A percentile compares a stretch with the other conserved stretches of the same genome.
Conservation (phyloP, 495 filamentous ascomycete genomes). For the Podospora anserina region DNA sequence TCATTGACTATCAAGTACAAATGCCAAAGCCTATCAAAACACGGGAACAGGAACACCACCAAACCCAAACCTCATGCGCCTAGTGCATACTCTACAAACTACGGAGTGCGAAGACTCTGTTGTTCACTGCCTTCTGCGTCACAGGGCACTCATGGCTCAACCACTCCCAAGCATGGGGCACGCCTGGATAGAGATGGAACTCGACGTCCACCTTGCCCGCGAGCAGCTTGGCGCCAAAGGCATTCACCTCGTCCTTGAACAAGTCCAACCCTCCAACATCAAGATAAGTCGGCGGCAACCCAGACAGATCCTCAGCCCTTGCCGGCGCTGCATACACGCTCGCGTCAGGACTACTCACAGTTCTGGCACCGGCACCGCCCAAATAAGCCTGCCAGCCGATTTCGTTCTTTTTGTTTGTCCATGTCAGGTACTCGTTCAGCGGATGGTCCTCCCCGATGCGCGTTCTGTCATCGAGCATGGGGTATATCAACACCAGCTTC, state of each 20-base stretch:
- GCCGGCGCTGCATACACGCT: conserved; percentile 41
- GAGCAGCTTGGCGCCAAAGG: conserved; percentile 39
- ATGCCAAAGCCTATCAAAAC: neutral
- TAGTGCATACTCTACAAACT: conserved; percentile 13
- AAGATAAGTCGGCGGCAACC: conserved; percentile 38
- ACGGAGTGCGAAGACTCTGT: conserved; percentile 17
- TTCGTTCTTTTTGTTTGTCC: conserved; percentile 34
- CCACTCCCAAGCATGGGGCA: conserved; percentile 47
- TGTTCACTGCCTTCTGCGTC: conserved; percentile 19
- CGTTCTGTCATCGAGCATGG: conserved; percentile 46
- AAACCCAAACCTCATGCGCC: neutral
- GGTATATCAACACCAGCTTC: conserved; percentile 36
- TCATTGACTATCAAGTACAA: neutral
- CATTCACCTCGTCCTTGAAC: conserved; percentile 45
- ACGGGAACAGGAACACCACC: neutral
- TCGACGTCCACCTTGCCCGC: conserved; percentile 42
- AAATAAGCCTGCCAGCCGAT: conserved; percentile 37
- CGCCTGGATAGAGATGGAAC: conserved; percentile 51
- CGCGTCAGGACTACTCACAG: conserved; percentile 19
- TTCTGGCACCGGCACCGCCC: conserved; percentile 19
- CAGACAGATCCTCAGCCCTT: conserved; percentile 30
- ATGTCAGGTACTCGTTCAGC: conserved; percentile 32
- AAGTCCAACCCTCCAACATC: conserved; percentile 40
- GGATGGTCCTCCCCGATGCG: conserved; percentile 23
- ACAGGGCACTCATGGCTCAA: conserved; percentile 1